These are phyloP conservation scores for Pythium diclinum DNA, from an alignment of 352 stramenopile species.

Conservation along the genomic window DNA sequence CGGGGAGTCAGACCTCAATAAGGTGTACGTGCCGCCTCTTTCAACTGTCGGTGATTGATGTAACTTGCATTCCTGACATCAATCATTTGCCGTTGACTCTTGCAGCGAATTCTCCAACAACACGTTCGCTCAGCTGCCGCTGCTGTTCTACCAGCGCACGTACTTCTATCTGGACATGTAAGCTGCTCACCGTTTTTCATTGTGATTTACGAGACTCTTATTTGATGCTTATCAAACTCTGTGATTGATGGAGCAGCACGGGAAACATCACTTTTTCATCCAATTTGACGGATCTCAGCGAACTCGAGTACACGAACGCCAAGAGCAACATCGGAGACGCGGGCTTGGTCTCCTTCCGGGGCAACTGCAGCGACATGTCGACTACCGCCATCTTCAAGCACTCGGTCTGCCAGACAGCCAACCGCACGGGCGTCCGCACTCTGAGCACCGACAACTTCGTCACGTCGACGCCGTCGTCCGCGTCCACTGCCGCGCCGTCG, in stretches of 20 bases:
- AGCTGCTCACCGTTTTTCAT: not conserved
- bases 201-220: no score
- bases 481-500: not conserved
- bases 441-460: not conserved
- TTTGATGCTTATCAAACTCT: no score
- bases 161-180: slow-evolving; percentile 28
- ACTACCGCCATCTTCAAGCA: not conserved
- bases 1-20: slow-evolving; percentile 1
- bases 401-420: slow-evolving; percentile 5
- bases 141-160: slow-evolving; percentile 31
- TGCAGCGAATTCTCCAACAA: slow-evolving; percentile 27
- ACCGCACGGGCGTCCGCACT: not conserved
- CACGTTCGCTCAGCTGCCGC: slow-evolving; percentile 28
- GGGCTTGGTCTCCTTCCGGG: not conserved
- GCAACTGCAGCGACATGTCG: not conserved
- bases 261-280: not conserved
- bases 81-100: not conserved
- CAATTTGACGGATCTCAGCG: slow-evolving; percentile 9
- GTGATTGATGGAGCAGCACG: not conserved
- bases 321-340: slow-evolving; percentile 3
- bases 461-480: not conserved
- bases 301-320: slow-evolving; percentile 1
- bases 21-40: slow-evolving; percentile 13
- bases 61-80: not conserved
- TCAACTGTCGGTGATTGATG: not conserved